Percentiles rank a stretch among this genome's conserved stretches.
These are phyloP conservation scores for Protomyces inouyei DNA, from an alignment of 1,139 yeast species.

Conservation along the genomic window DNA sequence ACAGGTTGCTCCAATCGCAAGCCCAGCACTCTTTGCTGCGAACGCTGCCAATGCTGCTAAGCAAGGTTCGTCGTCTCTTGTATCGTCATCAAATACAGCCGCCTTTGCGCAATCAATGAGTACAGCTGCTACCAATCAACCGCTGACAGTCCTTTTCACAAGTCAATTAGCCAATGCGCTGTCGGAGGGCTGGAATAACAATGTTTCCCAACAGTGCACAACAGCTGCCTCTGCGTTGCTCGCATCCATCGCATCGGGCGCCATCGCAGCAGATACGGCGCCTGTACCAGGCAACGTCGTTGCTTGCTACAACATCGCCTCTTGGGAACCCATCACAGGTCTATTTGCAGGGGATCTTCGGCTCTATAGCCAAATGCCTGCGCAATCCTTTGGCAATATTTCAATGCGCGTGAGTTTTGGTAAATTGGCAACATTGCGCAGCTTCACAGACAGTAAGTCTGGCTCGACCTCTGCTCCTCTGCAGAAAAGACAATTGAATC, in stretches of 20 bases:
- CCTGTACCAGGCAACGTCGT: conserved; percentile 6
- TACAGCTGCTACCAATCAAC: background rate
- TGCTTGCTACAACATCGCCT: conserved; percentile 19
- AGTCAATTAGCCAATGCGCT: background rate
- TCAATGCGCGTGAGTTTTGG: background rate
- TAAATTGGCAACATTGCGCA: background rate
- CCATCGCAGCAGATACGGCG: background rate
- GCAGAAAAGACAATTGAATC: background rate
- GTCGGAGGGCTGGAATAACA: background rate
- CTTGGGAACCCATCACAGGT: conserved; percentile 1
- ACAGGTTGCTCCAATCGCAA: background rate
- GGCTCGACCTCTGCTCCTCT: background rate
- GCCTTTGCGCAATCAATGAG: background rate
- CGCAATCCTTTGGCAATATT: background rate
- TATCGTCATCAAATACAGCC: background rate
- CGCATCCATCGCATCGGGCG: background rate
- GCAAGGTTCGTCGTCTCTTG: too few relatives aligned
- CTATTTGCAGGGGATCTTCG: conserved; percentile 18
- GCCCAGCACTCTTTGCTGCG: background rate
- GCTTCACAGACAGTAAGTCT: background rate
- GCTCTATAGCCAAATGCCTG: conserved; percentile 1
- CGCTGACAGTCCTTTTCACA: background rate
- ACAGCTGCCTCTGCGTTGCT: background rate
- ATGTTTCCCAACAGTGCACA: background rate
- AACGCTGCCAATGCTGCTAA: background rate